These are phyloP conservation scores for Hortiboletus flavorubellus DNA, from an alignment of 768 basidiomycete genomes.

Conservation along the genomic window DNA sequence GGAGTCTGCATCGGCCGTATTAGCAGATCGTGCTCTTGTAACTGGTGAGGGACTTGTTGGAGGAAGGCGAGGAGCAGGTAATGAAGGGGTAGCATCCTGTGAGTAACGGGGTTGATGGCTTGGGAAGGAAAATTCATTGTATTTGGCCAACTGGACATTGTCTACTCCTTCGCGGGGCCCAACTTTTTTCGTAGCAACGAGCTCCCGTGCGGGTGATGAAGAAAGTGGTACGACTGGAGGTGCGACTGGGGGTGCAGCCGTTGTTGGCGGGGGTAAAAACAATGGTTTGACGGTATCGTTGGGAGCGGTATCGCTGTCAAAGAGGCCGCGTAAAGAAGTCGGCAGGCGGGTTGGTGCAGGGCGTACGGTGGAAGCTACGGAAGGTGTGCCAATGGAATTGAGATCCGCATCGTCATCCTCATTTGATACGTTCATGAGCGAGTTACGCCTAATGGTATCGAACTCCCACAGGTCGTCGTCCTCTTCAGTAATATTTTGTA, in stretches of 20 bases:
- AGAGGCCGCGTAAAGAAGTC: constrained; percentile 73
- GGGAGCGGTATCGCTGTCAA: constrained; percentile 54
- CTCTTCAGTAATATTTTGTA: constrained; percentile 21
- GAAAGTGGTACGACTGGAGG: constrained; percentile 27
- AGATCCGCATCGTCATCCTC: constrained; percentile 25
- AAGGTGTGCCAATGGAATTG: constrained; percentile 12
- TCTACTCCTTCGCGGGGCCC: constrained; percentile 34
- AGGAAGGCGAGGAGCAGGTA: constrained; percentile 20
- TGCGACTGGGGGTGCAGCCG: constrained; percentile 27
- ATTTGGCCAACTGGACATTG: constrained; percentile 42
- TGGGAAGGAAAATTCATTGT: constrained; percentile 54
- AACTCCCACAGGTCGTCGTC: constrained; percentile 67
- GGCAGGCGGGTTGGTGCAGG: constrained; percentile 57
- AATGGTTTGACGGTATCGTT: constrained; percentile 43
- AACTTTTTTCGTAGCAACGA: constrained; percentile 31
- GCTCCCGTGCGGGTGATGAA: constrained; percentile 37
- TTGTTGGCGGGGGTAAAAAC: constrained; percentile 28
- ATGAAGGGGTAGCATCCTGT: constrained; percentile 43
- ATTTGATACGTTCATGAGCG: constrained; percentile 23
- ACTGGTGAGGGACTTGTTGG: constrained; percentile 33
- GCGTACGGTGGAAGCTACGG: constrained; percentile 46
- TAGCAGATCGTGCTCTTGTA: constrained; percentile 34
- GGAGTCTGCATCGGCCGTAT: constrained; percentile 23
- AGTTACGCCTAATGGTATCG: constrained; percentile 58
- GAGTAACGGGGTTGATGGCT: constrained; percentile 57